Conservation (phyloP, 2,329 filamentous ascomycete genomes). For the Chaetothyriales sp. region DNA sequence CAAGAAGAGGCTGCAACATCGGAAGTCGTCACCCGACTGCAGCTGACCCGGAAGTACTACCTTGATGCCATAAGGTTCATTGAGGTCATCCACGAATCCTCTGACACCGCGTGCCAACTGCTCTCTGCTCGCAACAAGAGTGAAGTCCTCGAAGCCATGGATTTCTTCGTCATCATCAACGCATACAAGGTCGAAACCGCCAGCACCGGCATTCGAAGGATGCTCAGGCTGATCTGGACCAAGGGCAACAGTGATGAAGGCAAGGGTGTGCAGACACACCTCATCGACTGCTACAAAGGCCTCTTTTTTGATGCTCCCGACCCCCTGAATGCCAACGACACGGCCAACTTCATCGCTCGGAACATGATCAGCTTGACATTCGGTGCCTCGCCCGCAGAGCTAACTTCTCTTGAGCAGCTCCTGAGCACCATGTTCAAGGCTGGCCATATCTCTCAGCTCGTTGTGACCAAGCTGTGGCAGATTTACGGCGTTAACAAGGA, state of each 20-base stretch:
- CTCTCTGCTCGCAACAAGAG: slow-evolving; percentile 94
- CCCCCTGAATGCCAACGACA: slow-evolving; percentile 73
- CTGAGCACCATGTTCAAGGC: slow-evolving; percentile 96
- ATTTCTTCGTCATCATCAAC: slow-evolving; percentile 90
- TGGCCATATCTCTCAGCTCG: slow-evolving; percentile 69
- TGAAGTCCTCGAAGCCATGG: slow-evolving; percentile 97
- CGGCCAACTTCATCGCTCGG: slow-evolving; percentile 85
- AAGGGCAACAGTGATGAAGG: slow-evolving; percentile 99
- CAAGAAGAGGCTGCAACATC: slow-evolving; percentile 78
- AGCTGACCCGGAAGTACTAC: slow-evolving; percentile 80
- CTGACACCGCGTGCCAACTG: slow-evolving; percentile 67
- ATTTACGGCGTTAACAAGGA: slow-evolving; percentile 91
- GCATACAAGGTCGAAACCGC: slow-evolving; percentile 93
- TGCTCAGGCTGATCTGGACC: slow-evolving; percentile 96
- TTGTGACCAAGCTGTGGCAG: slow-evolving; percentile 89
- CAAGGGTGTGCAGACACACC: slow-evolving; percentile 89
- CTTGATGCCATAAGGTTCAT: slow-evolving; percentile 90
- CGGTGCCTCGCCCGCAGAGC: slow-evolving; percentile 81
- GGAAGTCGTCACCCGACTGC: slow-evolving; percentile 75
- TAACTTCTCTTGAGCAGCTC: slow-evolving; percentile 89
- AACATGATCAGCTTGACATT: slow-evolving; percentile 99
- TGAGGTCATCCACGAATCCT: slow-evolving; percentile 73
- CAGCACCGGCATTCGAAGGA: slow-evolving; percentile 79
- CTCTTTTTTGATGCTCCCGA: slow-evolving; percentile 94
- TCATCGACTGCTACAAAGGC: slow-evolving; percentile 92